phyloP scores from a whole-genome alignment of 2,329 filamentous ascomycete species.

The Fusarium vanettenii region DNA sequence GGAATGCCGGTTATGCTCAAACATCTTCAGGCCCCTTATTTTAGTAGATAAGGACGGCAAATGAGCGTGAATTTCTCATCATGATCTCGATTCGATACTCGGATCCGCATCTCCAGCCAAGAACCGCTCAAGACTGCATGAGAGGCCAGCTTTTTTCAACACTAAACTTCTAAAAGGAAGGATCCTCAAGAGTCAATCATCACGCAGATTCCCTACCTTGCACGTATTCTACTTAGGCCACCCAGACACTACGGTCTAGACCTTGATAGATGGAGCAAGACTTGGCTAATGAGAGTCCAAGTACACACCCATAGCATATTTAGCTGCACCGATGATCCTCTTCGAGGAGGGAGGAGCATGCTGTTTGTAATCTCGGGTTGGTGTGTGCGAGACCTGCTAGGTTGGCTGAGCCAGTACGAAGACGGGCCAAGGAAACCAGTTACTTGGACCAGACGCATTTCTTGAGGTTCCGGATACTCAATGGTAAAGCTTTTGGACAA shows the following conservation, averaged over 20 bases:
- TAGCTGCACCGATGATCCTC: no score
- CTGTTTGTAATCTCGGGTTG: neutral
- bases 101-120: neutral
- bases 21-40: no score
- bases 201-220: no score
- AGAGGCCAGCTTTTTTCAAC: neutral
- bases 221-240: neutral
- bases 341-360: no score
- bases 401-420: neutral
- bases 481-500: neutral
- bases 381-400: neutral
- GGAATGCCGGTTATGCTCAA: no score
- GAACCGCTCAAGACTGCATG: neutral
- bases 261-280: neutral
- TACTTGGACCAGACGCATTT: neutral
- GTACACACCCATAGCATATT: no score
- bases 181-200: neutral
- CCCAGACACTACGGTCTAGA: no score
- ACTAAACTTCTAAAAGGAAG: neutral
- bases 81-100: neutral
- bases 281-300: no score
- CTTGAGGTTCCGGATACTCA: neutral
- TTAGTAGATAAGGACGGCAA: neutral
- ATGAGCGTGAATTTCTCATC: neutral
- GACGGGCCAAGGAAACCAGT: no score